phyloP scores from a whole-genome alignment of 2,329 filamentous ascomycete genomes.

The Arthrobotrys pseudoclavata region DNA sequence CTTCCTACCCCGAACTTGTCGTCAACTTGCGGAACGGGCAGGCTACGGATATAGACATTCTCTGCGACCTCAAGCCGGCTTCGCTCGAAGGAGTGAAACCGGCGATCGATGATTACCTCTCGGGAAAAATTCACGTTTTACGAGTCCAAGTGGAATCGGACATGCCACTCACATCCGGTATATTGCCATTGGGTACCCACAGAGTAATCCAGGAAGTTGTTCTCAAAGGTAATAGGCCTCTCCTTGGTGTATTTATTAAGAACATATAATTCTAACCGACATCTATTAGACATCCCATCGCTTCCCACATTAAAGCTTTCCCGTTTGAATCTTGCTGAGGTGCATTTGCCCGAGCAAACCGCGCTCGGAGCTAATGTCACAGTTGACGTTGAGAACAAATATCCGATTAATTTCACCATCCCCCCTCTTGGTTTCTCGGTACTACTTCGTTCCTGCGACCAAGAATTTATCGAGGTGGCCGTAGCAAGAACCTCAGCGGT shows the following conservation, averaged over 20 bases:
- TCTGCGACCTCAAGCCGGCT: conserved; percentile 81
- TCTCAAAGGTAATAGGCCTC: conserved; percentile 80
- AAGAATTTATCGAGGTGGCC: conserved; percentile 82
- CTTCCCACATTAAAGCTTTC: conserved; percentile 87
- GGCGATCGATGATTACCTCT: conserved; percentile 89
- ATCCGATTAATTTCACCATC: conserved; percentile 80
- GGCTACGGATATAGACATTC: conserved; percentile 81
- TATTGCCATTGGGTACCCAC: conserved; percentile 84
- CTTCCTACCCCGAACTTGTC: conserved; percentile 79
- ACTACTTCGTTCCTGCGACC: conserved; percentile 83
- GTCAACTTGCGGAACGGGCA: conserved; percentile 83
- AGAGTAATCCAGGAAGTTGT: conserved; percentile 79
- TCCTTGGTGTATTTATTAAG: conserved; percentile 23
- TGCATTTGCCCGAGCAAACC: conserved; percentile 71
- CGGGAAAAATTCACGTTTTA: conserved; percentile 79
- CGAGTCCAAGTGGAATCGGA: conserved; percentile 80
- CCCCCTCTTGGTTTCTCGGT: conserved; percentile 87
- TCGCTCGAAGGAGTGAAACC: conserved; percentile 81
- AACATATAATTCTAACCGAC: neutral
- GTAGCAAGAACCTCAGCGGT: conserved; percentile 78
- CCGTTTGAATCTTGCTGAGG: conserved; percentile 82
- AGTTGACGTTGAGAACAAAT: conserved; percentile 79
- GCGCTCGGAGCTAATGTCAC: conserved; percentile 86
- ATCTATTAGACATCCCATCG: conserved; percentile 76
- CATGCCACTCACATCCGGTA: conserved; percentile 81